A percentile compares a stretch with the other conserved stretches of the same genome.
Evolutionary conservation across 306 rosid species (phyloP).

Genomic region (Chamaecrista fasciculata): DNA sequence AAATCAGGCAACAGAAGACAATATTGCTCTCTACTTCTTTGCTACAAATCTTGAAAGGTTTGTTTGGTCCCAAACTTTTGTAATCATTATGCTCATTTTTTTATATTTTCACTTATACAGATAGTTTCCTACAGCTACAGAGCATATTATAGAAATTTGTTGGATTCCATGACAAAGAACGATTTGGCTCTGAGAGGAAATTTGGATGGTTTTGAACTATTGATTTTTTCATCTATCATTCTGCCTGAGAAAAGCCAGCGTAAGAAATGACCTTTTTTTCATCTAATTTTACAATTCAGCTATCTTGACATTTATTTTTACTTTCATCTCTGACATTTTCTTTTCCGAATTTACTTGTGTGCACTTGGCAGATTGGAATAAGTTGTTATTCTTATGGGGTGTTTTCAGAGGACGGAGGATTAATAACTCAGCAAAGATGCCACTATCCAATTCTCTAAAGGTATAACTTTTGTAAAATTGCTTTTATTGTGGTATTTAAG

Average conservation of each 20-base stretch:
- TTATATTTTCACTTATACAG: not conserved
- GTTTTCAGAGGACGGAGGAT: slow-evolving; percentile 23
- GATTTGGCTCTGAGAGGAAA: slow-evolving; percentile 46
- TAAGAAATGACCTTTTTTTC: slow-evolving; percentile 23
- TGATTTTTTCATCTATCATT: slow-evolving; percentile 39
- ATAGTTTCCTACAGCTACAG: slow-evolving; percentile 25
- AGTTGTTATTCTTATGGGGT: slow-evolving; percentile 24
- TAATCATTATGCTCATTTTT: slow-evolving; percentile 1
- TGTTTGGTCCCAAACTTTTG: not conserved
- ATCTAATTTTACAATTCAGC: not conserved
- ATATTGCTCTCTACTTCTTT: slow-evolving; percentile 40
- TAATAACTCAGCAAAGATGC: not conserved
- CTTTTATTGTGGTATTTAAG: not conserved
- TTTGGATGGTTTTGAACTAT: slow-evolving; percentile 35
- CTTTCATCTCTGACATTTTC: not conserved
- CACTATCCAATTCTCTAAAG: not conserved
- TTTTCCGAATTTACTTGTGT: not conserved
- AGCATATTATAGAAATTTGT: slow-evolving; percentile 26
- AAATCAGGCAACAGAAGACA: slow-evolving; percentile 26
- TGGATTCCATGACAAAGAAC: slow-evolving; percentile 30
- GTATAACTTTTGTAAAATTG: not conserved
- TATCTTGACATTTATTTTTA: not conserved
- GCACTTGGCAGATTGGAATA: slow-evolving; percentile 27
- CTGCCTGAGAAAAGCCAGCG: slow-evolving; percentile 30
- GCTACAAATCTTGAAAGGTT: slow-evolving; percentile 39